These are phyloP conservation scores for Lichtheimia ornata DNA, from an alignment of 371 early-diverging fungal genomes.

Conservation along the genomic window DNA sequence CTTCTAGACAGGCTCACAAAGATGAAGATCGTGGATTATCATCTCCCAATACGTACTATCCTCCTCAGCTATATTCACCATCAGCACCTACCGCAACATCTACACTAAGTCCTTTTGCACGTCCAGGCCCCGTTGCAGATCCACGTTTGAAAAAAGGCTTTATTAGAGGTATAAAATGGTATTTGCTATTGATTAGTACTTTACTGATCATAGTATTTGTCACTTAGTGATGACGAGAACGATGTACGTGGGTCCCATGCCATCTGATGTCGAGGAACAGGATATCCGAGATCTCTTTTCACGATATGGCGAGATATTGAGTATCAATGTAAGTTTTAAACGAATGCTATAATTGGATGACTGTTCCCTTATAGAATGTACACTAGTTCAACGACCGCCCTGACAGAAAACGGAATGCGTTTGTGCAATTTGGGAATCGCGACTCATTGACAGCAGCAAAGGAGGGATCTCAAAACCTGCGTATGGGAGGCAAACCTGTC, in stretches of 20 bases:
- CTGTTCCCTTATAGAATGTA: not conserved
- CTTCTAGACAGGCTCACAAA: too few relatives aligned
- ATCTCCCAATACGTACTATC: too few relatives aligned
- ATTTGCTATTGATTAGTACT: too few relatives aligned
- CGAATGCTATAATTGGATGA: too few relatives aligned
- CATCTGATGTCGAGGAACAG: constrained; percentile 31
- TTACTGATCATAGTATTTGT: too few relatives aligned
- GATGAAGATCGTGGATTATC: too few relatives aligned
- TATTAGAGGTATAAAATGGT: constrained; percentile 32
- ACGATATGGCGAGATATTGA: constrained; percentile 38
- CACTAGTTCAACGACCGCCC: constrained; percentile 12
- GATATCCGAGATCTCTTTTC: constrained; percentile 33
- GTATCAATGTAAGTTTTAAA: constrained; percentile 33
- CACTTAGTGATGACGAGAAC: constrained; percentile 40
- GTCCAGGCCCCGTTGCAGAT: constrained; percentile 25
- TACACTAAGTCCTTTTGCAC: not conserved
- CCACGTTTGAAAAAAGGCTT: constrained; percentile 26
- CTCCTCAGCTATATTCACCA: too few relatives aligned
- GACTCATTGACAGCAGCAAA: constrained; percentile 31
- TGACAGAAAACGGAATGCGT: constrained; percentile 22
- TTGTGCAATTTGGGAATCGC: constrained; percentile 33
- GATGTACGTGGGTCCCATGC: constrained; percentile 46
- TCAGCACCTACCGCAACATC: too few relatives aligned
- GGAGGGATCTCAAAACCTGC: constrained; percentile 21
- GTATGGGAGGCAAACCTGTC: not conserved